Base-by-base conservation (phyloP, 169 alveolate species). In the Plasmodium vinckei region DNA sequence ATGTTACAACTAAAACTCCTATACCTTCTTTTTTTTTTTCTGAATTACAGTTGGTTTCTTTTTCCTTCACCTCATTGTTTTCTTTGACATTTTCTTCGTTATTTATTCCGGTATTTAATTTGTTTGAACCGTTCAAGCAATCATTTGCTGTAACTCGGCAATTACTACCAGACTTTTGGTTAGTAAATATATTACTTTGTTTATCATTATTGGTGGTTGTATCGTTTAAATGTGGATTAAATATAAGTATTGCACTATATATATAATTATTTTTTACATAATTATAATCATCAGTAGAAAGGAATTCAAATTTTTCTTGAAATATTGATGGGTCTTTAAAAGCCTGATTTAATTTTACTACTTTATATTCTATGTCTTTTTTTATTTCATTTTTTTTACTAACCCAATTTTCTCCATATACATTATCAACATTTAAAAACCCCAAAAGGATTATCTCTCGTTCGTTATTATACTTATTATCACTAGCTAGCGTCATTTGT, bases 1-100 rank as follows among this genome's bases (percentile, higher is more conserved):
- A 75, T 2, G 88, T 75, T 19, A 75, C 75, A 51, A 75, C 88
- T 46, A 75, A 44, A 6, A 75, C 88, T 5, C 88, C 88, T n/a
- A 75, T 54, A 1, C 88, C 88, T 61, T 75, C 88, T 42, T 75
- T 75, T 27, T 75, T 75, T 19, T 21, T 46, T 15, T 51, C 63
- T 6, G 49, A 17, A 27, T 47, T 56, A 19, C 5, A 13, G n/a
- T 60, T 60, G 0, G 0, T 49, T 17, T 60, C 56, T 63, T 63
- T 6, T 33, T 23, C n/a, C 15, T 33, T 7, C 5, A 2, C 7
- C 9, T 15, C 12, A 17, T 27, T 59, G 9, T 15, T 39, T 46
- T 5, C 79, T 21, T 54, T 6, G 5, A 42, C 7, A 49, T 33
- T 33, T 33, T 33, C 42, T 5, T 33, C 7, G 3, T 3, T 33